phyloP scores from a whole-genome alignment of 352 stramenopile genomes.

The Peronospora destructor region DNA sequence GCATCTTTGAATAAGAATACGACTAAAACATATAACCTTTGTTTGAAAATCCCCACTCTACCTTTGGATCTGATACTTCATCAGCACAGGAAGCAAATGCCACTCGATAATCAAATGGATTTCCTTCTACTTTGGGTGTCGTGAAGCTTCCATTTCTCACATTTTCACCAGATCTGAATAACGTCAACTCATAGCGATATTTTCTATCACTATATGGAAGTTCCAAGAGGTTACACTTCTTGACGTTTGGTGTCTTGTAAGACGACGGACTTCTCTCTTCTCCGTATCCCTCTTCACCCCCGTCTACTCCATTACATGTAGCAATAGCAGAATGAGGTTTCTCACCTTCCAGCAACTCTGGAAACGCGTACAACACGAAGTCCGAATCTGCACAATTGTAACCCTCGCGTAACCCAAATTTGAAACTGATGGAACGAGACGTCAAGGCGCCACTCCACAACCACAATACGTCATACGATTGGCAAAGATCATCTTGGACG shows the following conservation, averaged over 20 bases:
- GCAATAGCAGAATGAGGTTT: conserved; percentile 45
- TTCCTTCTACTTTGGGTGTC: conserved; percentile 41
- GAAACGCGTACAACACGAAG: conserved; percentile 56
- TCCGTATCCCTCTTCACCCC: conserved; percentile 18
- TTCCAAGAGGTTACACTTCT: conserved; percentile 40
- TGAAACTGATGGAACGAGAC: conserved; percentile 60
- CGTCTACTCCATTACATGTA: conserved; percentile 27
- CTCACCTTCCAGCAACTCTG: conserved; percentile 33
- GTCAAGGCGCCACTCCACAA: conserved; percentile 68
- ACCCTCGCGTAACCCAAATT: conserved; percentile 53
- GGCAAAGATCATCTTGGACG: conserved; percentile 14
- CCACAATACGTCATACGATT: conserved; percentile 50
- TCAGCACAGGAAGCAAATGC: conserved; percentile 79
- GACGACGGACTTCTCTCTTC: conserved; percentile 27
- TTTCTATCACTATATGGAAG: conserved; percentile 39
- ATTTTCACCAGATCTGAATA: conserved; percentile 29
- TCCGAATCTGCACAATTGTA: conserved; percentile 40
- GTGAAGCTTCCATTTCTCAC: conserved; percentile 39
- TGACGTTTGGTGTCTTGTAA: conserved; percentile 30
- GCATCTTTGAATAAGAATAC: conserved; percentile 13
- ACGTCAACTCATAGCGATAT: conserved; percentile 59
- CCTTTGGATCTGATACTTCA: conserved; percentile 63
- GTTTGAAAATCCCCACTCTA: conserved; percentile 6
- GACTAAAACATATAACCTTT: conserved; percentile 1
- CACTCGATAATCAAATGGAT: conserved; percentile 56